Conservation (phyloP, 768 basidiomycete species). For the Pulveroboletus sp. region DNA sequence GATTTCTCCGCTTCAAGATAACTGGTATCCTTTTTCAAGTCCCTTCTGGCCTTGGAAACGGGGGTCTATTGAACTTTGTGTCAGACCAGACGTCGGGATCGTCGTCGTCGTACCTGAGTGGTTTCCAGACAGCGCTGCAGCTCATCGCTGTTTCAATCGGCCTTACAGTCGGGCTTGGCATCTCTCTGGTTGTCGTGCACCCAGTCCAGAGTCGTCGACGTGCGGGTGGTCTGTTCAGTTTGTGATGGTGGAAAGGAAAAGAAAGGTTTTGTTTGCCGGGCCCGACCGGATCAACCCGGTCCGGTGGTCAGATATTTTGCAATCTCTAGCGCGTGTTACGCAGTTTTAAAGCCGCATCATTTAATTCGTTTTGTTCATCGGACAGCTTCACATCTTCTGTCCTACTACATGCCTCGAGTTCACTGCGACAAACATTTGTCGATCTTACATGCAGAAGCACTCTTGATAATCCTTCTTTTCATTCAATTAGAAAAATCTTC, state of each 20-base stretch:
- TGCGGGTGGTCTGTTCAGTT: conserved; percentile 61
- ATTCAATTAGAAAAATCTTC: no score
- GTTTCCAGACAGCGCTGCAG: conserved; percentile 74
- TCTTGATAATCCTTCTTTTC: no score
- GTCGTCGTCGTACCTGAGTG: conserved; percentile 57
- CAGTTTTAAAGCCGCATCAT: conserved; percentile 5
- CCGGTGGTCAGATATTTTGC: neutral
- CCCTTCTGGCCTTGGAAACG: conserved; percentile 76
- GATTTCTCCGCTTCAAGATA: conserved; percentile 35
- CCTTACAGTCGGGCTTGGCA: conserved; percentile 75
- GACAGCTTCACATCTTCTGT: neutral
- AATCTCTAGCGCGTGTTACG: neutral
- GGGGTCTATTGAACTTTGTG: conserved; percentile 74
- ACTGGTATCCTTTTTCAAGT: conserved; percentile 85
- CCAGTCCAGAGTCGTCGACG: conserved; percentile 58
- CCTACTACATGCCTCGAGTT: no score
- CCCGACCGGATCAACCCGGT: neutral
- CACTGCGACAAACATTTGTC: no score
- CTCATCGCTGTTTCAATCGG: conserved; percentile 77
- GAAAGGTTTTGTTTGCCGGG: neutral
- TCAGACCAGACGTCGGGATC: conserved; percentile 52
- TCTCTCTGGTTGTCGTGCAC: conserved; percentile 64
- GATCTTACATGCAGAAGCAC: no score
- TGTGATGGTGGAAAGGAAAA: conserved; percentile 31
- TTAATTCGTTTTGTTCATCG: conserved; percentile 14